Evolutionary conservation across 2,329 filamentous ascomycete species (phyloP).

Genomic region (Xylariaceae sp.): DNA sequence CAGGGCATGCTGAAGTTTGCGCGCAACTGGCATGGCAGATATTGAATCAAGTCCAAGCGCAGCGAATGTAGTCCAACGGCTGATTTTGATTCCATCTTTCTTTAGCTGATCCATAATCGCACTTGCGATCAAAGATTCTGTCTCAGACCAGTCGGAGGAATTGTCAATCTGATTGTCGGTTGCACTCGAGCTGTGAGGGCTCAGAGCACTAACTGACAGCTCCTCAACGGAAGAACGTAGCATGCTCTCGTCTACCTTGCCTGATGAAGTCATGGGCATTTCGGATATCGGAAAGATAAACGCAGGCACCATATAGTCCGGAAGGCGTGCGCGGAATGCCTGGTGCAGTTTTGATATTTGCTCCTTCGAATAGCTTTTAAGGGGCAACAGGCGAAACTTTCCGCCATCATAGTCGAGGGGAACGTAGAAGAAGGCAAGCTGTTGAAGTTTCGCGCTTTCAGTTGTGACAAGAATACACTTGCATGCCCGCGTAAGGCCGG

Average conservation of each 20-base stretch:
- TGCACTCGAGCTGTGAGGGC: slow-evolving; percentile 27
- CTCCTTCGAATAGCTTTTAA: slow-evolving; percentile 29
- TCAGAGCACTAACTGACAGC: slow-evolving; percentile 44
- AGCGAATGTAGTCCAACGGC: slow-evolving; percentile 65
- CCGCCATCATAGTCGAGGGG: slow-evolving; percentile 30
- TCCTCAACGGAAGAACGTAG: slow-evolving; percentile 46
- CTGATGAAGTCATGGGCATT: slow-evolving; percentile 67
- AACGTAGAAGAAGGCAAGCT: slow-evolving; percentile 67
- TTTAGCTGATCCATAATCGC: slow-evolving; percentile 49
- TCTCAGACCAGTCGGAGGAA: slow-evolving; percentile 42
- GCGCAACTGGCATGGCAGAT: slow-evolving; percentile 67
- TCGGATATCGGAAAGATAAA: slow-evolving; percentile 63
- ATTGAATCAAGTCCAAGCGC: slow-evolving; percentile 80
- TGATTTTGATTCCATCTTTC: slow-evolving; percentile 43
- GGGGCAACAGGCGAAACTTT: slow-evolving; percentile 36
- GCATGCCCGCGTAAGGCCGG: slow-evolving; percentile 52
- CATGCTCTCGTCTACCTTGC: slow-evolving; percentile 62
- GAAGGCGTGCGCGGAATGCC: slow-evolving; percentile 51
- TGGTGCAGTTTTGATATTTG: slow-evolving; percentile 47
- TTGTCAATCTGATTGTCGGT: slow-evolving; percentile 32
- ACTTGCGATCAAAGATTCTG: slow-evolving; percentile 52
- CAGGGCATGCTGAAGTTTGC: slow-evolving; percentile 44
- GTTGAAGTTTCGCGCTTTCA: slow-evolving; percentile 38
- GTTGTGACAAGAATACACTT: slow-evolving; percentile 54
- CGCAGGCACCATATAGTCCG: slow-evolving; percentile 74